Conservation (phyloP, 352 stramenopile genomes). For the Phytophthora uliginosa region DNA sequence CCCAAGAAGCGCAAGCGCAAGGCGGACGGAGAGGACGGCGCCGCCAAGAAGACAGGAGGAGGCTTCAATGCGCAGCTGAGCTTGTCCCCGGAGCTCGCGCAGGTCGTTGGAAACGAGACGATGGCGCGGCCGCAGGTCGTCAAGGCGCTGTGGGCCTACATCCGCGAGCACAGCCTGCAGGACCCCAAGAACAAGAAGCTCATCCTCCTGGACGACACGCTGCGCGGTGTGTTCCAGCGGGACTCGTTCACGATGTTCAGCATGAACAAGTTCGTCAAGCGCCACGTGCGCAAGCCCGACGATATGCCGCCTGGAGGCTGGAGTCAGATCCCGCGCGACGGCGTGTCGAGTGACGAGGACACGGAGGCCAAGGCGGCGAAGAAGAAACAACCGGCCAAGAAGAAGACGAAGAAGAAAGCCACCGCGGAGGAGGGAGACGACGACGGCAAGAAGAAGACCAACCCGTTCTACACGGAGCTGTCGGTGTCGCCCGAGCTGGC, state of each 20-base stretch:
- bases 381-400: conserved; percentile 59
- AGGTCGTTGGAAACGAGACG: conserved; percentile 84
- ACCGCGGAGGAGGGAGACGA: conserved; percentile 56
- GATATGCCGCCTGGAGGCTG: conserved; percentile 74
- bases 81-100: conserved; percentile 81
- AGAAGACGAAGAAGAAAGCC: conserved; percentile 58
- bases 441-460: conserved; percentile 67
- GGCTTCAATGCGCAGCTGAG: conserved; percentile 84
- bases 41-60: conserved; percentile 42
- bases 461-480: conserved; percentile 84
- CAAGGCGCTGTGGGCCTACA: conserved; percentile 98
- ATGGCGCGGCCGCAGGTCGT: conserved; percentile 95
- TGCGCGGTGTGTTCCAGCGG: conserved; percentile 84
- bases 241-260: conserved; percentile 92
- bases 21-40: conserved; percentile 27
- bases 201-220: conserved; percentile 92
- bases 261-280: conserved; percentile 92
- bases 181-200: conserved; percentile 95
- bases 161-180: conserved; percentile 95
- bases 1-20: conserved; percentile 71
- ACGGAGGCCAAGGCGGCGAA: conserved; percentile 65
- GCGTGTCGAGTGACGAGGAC: conserved; percentile 87
- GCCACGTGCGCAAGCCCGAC: conserved; percentile 82
- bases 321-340: conserved; percentile 81
- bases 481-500: conserved; percentile 82